phyloP scores from a whole-genome alignment of 176 grass and related monocot genomes.

The Carex myosuroides region DNA sequence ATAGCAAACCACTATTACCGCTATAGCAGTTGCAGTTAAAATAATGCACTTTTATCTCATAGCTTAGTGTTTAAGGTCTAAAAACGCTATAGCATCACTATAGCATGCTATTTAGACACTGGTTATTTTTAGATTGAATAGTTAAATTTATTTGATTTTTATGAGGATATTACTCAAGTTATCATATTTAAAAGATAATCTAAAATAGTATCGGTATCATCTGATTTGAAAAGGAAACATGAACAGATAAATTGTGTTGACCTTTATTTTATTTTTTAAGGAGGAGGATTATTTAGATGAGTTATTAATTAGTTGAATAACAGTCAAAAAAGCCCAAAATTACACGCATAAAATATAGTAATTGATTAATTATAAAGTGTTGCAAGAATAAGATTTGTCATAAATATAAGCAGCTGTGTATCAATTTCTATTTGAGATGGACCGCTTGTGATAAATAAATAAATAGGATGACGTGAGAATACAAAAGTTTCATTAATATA shows the following conservation, averaged over 20 bases:
- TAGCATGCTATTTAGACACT: no score
- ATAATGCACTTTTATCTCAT: no score
- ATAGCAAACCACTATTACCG: no score
- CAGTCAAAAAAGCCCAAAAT: not conserved
- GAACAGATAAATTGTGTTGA: not conserved
- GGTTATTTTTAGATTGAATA: not conserved
- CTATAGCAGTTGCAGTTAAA: no score
- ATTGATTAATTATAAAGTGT: not conserved
- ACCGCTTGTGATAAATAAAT: not conserved
- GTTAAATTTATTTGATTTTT: not conserved
- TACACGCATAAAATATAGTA: not conserved
- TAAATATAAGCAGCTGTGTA: not conserved
- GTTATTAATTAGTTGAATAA: not conserved
- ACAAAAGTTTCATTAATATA: no score
- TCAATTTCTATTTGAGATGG: not conserved
- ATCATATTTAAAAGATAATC: not conserved
- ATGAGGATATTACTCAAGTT: not conserved
- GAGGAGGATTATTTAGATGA: not conserved
- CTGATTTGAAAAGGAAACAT: not conserved
- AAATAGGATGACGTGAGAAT: not conserved
- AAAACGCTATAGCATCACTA: no score
- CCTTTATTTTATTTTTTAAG: not conserved
- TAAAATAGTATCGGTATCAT: not conserved
- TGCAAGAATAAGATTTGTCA: not conserved
- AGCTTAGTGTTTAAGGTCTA: no score